phyloP scores from a whole-genome alignment of 169 alveolate species.

The Besnoitia besnoiti region DNA sequence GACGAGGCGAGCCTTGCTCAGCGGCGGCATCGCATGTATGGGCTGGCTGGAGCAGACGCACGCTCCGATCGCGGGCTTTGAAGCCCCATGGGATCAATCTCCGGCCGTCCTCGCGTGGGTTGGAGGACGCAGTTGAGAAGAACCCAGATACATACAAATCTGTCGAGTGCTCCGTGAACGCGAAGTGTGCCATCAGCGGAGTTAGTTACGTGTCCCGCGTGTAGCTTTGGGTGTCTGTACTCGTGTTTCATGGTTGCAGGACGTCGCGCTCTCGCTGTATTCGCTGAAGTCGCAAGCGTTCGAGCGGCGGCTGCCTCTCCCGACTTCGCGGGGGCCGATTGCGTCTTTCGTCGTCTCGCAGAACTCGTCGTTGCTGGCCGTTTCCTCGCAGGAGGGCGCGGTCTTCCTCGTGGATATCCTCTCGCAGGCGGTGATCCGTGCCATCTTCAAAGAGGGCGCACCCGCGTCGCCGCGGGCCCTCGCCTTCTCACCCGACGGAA shows the following conservation, averaged over 20 bases:
- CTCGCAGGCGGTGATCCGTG: not conserved
- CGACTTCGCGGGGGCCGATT: not conserved
- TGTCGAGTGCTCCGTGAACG: too few relatives aligned
- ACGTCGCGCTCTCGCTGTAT: not conserved
- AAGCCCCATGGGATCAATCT: too few relatives aligned
- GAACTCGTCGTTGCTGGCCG: constrained; percentile 9
- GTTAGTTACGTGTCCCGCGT: too few relatives aligned
- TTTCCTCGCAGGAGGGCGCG: not conserved
- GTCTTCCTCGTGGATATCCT: constrained; percentile 21
- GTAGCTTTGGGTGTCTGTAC: not conserved
- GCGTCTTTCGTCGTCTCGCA: not conserved
- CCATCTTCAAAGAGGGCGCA: not conserved
- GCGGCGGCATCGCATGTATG: too few relatives aligned
- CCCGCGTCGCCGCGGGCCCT: not conserved
- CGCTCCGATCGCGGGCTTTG: too few relatives aligned
- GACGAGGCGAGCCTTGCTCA: too few relatives aligned
- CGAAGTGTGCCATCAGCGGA: too few relatives aligned
- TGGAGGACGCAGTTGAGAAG: too few relatives aligned
- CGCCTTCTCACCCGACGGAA: constrained; percentile 37
- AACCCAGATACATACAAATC: too few relatives aligned
- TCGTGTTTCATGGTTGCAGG: not conserved
- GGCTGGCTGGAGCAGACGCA: too few relatives aligned
- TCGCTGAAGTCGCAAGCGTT: constrained; percentile 5
- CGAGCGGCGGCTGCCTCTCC: not conserved
- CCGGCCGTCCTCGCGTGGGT: too few relatives aligned